Percentiles rank a stretch among this genome's conserved stretches.
phyloP scores from a whole-genome alignment of 768 basidiomycete species.

The Amanita subjunquillea region DNA sequence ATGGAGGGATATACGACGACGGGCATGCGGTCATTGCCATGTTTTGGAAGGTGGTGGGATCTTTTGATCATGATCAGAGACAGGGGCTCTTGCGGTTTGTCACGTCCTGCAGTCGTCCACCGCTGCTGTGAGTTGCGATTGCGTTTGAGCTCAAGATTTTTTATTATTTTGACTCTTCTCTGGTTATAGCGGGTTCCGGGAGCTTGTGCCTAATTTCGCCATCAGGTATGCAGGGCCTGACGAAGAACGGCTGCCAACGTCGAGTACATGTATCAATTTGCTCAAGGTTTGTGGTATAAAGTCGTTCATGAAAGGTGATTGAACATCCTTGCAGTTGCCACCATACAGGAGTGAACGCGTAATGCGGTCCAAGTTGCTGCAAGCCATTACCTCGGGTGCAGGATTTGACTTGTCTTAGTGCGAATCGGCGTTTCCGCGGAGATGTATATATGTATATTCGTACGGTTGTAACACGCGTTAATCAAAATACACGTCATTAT shows the following conservation, averaged over 20 bases:
- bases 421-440: too few species aligned
- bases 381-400: constrained; percentile 79
- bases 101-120: constrained; percentile 86
- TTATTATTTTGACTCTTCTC: background rate
- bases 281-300: constrained; percentile 49
- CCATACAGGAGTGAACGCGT: constrained; percentile 52
- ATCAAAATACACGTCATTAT: too few species aligned
- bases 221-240: constrained; percentile 78
- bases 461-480: background rate
- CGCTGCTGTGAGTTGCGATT: constrained; percentile 52
- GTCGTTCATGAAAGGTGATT: background rate
- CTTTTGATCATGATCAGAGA: constrained; percentile 74
- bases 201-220: constrained; percentile 79
- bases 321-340: constrained; percentile 41
- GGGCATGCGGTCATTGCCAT: constrained; percentile 57
- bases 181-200: constrained; percentile 61
- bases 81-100: constrained; percentile 79
- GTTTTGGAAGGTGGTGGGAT: constrained; percentile 82
- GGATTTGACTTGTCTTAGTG: constrained; percentile 67
- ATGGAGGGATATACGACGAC: constrained; percentile 72
- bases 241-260: constrained; percentile 57
- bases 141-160: background rate
- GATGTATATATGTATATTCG: background rate
- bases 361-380: constrained; percentile 67
- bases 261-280: constrained; percentile 87